Percentiles rank a stretch among this genome's conserved stretches.
Conservation (phyloP, 768 basidiomycete genomes). For the Imleria badia region DNA sequence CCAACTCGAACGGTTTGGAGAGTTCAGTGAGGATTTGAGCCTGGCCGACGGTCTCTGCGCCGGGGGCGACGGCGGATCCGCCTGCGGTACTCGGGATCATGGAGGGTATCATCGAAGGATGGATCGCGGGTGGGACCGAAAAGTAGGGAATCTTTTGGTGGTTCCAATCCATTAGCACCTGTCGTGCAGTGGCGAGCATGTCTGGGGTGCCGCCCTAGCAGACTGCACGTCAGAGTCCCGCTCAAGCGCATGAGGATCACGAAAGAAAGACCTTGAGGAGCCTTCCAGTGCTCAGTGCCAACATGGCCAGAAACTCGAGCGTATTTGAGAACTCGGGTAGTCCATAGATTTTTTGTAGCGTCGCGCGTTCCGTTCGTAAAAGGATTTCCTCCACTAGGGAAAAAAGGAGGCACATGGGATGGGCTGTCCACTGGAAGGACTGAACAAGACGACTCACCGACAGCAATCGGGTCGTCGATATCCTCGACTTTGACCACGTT, state of each 20-base stretch:
- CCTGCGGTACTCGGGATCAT: constrained; percentile 34
- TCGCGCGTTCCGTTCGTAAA: constrained; percentile 61
- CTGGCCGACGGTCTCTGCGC: constrained; percentile 78
- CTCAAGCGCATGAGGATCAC: background rate
- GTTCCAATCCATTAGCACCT: constrained; percentile 91
- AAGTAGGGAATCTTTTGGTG: constrained; percentile 93
- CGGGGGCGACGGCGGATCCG: constrained; percentile 51
- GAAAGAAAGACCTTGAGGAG: constrained; percentile 64
- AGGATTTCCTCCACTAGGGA: constrained; percentile 83
- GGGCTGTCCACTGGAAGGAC: too few species aligned
- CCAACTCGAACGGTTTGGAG: constrained; percentile 77
- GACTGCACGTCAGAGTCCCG: background rate
- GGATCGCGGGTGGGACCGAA: constrained; percentile 73
- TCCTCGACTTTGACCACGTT: constrained; percentile 92
- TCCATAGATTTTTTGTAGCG: constrained; percentile 83
- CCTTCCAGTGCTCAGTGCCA: constrained; percentile 79
- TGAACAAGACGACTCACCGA: constrained; percentile 54
- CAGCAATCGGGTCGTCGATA: constrained; percentile 84
- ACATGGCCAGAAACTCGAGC: constrained; percentile 86
- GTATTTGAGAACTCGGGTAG: constrained; percentile 72
- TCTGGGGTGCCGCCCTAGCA: constrained; percentile 88
- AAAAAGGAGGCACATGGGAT: background rate
- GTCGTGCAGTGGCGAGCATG: constrained; percentile 75
- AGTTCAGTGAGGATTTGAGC: constrained; percentile 73
- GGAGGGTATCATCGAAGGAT: constrained; percentile 72